Percentiles rank a stretch among this genome's conserved stretches.
phyloP scores from a whole-genome alignment of 345 rosid genomes.

The Brassica nigra region DNA sequence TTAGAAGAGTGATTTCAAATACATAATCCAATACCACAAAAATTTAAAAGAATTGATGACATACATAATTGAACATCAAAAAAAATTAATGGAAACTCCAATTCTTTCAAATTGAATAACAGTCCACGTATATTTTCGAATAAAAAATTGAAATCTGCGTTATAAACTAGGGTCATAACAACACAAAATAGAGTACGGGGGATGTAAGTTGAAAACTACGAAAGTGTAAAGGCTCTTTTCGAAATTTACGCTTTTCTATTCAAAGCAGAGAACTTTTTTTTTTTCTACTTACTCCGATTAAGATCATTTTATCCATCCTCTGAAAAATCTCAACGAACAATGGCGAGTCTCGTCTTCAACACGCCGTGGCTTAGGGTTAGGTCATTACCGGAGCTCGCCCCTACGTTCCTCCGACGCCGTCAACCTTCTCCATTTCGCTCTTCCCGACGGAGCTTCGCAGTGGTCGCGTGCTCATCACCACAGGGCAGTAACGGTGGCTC shows the following conservation, averaged over 20 bases:
- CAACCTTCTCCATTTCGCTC: constrained; percentile 3
- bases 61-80: too few species aligned
- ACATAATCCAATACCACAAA: too few species aligned
- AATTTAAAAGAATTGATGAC: too few species aligned
- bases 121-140: too few species aligned
- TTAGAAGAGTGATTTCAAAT: too few species aligned
- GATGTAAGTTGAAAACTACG: background rate
- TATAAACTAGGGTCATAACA: background rate
- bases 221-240: background rate
- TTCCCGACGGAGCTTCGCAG: constrained; percentile 35
- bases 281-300: background rate
- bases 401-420: constrained; percentile 23
- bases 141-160: too few species aligned
- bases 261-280: constrained; percentile 22
- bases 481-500: constrained; percentile 26
- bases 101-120: too few species aligned
- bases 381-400: constrained; percentile 51
- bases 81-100: too few species aligned
- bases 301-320: constrained; percentile 35
- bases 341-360: constrained; percentile 55
- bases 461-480: constrained; percentile 31
- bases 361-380: constrained; percentile 61
- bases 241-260: background rate
- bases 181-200: background rate
- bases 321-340: constrained; percentile 33